phyloP scores from a whole-genome alignment of 2,329 filamentous ascomycete species.

The Aspergillus amoenus region DNA sequence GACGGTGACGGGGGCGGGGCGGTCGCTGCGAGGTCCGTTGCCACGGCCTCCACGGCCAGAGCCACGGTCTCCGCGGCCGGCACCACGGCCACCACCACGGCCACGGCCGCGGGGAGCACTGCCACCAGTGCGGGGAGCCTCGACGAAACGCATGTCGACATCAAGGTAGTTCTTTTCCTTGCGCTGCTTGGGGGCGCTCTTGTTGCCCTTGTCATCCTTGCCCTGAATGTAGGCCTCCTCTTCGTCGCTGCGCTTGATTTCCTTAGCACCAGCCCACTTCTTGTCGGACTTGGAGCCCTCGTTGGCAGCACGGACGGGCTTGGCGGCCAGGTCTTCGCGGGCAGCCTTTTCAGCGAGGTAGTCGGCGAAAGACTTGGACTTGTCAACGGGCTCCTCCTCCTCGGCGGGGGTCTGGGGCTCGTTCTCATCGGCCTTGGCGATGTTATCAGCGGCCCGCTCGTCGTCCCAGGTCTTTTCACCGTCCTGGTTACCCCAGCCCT shows the following conservation, averaged over 20 bases:
- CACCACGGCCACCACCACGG: constrained; percentile 36
- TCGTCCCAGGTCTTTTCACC: constrained; percentile 84
- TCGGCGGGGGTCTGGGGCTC: constrained; percentile 58
- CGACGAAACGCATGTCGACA: constrained; percentile 80
- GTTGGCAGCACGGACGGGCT: constrained; percentile 84
- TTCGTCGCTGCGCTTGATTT: constrained; percentile 53
- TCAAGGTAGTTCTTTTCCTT: constrained; percentile 89
- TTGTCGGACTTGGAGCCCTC: constrained; percentile 84
- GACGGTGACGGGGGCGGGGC: constrained; percentile 35
- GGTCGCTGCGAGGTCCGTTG: constrained; percentile 21
- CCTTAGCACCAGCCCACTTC: constrained; percentile 89
- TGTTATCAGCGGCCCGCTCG: constrained; percentile 85
- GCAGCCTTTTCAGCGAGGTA: constrained; percentile 76
- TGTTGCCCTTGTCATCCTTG: constrained; percentile 68
- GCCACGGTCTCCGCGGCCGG: constrained; percentile 22
- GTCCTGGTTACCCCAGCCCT: constrained; percentile 83
- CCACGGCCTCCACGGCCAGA: constrained; percentile 25
- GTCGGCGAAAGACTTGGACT: constrained; percentile 83
- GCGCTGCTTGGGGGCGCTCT: constrained; percentile 74
- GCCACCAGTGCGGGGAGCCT: constrained; percentile 51
- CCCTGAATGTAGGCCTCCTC: constrained; percentile 74
- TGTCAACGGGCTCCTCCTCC: constrained; percentile 70
- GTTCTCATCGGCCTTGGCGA: constrained; percentile 82
- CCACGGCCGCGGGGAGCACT: constrained; percentile 39
- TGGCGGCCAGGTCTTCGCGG: constrained; percentile 65